Evolutionary conservation across 106 monocot genomes (phyloP), one percentile per base, ranked within the genome.

Genomic region (Dendrobium nobile): DNA sequence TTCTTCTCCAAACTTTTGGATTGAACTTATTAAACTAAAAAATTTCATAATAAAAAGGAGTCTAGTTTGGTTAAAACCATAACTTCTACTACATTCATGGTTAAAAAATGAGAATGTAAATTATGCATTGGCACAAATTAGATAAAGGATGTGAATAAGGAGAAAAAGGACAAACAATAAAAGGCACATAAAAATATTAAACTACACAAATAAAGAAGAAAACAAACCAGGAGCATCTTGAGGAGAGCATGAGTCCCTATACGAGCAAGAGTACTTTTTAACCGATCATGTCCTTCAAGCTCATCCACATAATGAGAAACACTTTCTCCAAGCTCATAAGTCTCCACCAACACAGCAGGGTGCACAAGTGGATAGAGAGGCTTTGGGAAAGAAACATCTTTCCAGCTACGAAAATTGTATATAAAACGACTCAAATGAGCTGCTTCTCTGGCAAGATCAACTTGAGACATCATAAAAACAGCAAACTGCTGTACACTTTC

Each of bases 401-500:
- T 96, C 93, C 93, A 93, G 4, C 81, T 82, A 27, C 93, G 88
- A 77, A 96, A 96, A 79, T 93, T 96, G 78, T 93, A 93, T 51
- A 88, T 87, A 81, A 96, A 96, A 47, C 96, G 91, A 77, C 88
- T 89, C 83, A 93, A 82, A 78, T 96, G 96, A 44, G 93, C 89
- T 73, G 92, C 93, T 85, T 96, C 96, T 67, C 93, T 85, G 44
- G 96, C 88, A 81, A 96, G 93, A 80, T 96, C 96, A 54, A 96
- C 90, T 83, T 96, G 96, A 74, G 96, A 90, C 90, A 96, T 87
- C 96, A 96, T 96, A 68, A 93, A 93, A 87, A 91, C 86, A 70
- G 96, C 90, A 86, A 96, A 93, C 65, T 96, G 96, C 19, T 86
- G 90, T 15, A 92, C 91, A 78, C 96, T 93, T 84, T 96, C 96